These are phyloP conservation scores for Eimeria falciformis DNA, from an alignment of 169 alveolate genomes.

Conservation along the genomic window DNA sequence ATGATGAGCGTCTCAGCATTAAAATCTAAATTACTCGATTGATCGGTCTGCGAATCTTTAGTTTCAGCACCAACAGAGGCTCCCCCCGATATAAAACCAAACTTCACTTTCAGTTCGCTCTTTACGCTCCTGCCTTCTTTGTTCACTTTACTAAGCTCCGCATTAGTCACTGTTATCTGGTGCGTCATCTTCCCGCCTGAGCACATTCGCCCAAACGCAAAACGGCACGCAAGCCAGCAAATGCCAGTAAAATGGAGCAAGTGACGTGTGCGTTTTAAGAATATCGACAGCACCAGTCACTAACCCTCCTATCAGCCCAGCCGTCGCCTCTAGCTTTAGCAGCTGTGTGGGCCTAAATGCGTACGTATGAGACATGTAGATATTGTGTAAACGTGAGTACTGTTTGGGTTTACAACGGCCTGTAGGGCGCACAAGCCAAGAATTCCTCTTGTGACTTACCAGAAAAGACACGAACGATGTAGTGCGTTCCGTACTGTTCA, in stretches of 20 bases:
- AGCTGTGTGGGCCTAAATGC: not conserved
- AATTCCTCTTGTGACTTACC: constrained; percentile 53
- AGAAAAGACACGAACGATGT: constrained; percentile 45
- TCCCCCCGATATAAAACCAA: constrained; percentile 32
- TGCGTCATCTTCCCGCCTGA: constrained; percentile 89
- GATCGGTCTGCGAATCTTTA: not conserved
- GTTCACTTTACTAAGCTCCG: constrained; percentile 83
- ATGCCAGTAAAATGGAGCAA: too few relatives aligned
- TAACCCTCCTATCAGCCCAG: too few relatives aligned
- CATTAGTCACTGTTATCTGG: constrained; percentile 82
- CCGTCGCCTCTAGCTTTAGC: not conserved
- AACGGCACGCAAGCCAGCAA: too few relatives aligned
- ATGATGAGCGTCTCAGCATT: constrained; percentile 80
- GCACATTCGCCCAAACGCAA: not conserved
- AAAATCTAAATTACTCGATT: constrained; percentile 19
- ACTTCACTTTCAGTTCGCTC: constrained; percentile 75
- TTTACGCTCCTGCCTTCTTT: constrained; percentile 84
- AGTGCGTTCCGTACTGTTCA: constrained; percentile 73
- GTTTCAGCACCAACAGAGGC: constrained; percentile 69
- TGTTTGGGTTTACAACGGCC: too few relatives aligned
- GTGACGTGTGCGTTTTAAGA: too few relatives aligned
- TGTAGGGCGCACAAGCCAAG: too few relatives aligned
- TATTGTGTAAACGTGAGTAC: too few relatives aligned
- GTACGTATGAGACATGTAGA: too few relatives aligned
- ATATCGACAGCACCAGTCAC: too few relatives aligned